These are phyloP conservation scores for Brassica carinata DNA, from an alignment of 345 rosid genomes.

Conservation along the genomic window DNA sequence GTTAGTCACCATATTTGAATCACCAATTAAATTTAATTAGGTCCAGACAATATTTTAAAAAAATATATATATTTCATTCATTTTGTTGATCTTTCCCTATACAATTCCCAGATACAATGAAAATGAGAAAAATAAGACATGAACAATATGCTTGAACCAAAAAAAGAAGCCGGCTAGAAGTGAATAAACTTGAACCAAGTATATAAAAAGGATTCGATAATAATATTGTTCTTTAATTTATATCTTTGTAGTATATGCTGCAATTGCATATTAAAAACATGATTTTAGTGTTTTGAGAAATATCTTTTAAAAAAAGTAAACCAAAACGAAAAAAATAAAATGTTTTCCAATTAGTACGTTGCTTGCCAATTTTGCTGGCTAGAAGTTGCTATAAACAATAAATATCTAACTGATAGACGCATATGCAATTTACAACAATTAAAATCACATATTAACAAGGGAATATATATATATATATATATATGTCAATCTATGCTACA, in stretches of 20 bases:
- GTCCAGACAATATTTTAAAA: not conserved
- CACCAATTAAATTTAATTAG: not conserved
- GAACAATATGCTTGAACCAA: too few species aligned
- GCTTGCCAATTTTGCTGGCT: not conserved
- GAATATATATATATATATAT: not conserved
- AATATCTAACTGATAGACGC: not conserved
- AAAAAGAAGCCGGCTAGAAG: too few species aligned
- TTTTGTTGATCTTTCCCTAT: too few species aligned
- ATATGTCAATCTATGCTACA: not conserved
- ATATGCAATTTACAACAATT: not conserved
- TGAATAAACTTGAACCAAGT: not conserved
- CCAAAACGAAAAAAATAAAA: not conserved
- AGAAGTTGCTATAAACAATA: not conserved
- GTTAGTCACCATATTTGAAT: not conserved
- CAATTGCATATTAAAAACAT: not conserved
- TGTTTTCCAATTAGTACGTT: not conserved
- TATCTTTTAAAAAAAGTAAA: not conserved
- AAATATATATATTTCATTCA: not conserved
- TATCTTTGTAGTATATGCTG: not conserved
- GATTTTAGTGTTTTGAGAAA: not conserved
- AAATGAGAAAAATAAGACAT: too few species aligned
- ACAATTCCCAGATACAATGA: too few species aligned
- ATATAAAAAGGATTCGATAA: not conserved
- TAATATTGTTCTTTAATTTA: not conserved
- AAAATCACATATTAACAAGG: not conserved